These are phyloP conservation scores for Ceratocystis huliohia DNA, from an alignment of 2,329 filamentous ascomycete genomes.

Conservation along the genomic window DNA sequence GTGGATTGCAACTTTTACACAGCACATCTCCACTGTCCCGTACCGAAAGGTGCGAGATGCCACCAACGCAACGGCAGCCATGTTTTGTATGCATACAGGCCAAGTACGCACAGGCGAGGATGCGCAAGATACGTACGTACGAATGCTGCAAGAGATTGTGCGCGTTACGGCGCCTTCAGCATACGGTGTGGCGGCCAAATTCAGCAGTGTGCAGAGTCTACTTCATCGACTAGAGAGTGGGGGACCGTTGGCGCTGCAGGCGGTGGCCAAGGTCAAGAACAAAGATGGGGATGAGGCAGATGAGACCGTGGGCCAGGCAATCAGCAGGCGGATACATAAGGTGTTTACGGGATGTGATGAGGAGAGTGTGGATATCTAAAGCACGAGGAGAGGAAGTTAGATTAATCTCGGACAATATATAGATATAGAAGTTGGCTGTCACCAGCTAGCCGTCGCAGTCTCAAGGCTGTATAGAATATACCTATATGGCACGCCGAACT, in stretches of 20 bases:
- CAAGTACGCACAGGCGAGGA: conserved; percentile 61
- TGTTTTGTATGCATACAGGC: conserved; percentile 68
- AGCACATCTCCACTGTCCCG: conserved; percentile 64
- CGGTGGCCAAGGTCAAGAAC: conserved; percentile 45
- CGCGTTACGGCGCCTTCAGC: conserved; percentile 62
- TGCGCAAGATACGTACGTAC: conserved; percentile 52
- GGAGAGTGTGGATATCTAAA: conserved; percentile 41
- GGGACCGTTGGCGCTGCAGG: conserved; percentile 50
- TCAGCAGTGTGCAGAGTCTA: conserved; percentile 44
- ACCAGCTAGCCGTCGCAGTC: not conserved
- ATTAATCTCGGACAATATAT: not conserved
- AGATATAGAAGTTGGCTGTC: not conserved
- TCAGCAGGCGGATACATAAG: conserved; percentile 47
- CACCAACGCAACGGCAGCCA: conserved; percentile 38
- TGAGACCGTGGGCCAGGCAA: conserved; percentile 41
- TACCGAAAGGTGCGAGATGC: conserved; percentile 48
- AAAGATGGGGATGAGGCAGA: conserved; percentile 45
- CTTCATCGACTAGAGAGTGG: conserved; percentile 44
- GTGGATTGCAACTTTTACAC: conserved; percentile 62
- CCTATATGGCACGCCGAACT: too few species aligned
- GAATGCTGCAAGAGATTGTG: conserved; percentile 64
- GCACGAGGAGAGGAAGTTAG: not conserved
- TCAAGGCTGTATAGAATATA: not conserved
- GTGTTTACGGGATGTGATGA: conserved; percentile 48
- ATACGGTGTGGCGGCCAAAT: conserved; percentile 52